Evolutionary conservation across 2,329 filamentous ascomycete genomes (phyloP).

Genomic region (Thelonectria discophora): DNA sequence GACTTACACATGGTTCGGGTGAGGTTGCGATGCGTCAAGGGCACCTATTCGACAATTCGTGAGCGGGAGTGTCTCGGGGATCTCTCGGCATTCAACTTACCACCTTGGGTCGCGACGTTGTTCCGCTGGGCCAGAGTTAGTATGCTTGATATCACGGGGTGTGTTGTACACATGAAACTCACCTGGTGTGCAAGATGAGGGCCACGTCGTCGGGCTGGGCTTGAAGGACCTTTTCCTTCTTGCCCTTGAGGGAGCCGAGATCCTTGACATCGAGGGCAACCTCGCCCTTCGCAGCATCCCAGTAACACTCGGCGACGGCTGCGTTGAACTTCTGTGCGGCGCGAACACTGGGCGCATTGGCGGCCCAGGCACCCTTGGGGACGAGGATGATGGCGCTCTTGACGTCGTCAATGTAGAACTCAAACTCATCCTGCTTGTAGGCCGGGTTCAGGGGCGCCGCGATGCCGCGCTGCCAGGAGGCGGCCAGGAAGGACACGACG

Average conservation of each 20-base stretch:
- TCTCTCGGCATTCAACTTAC: slow-evolving; percentile 54
- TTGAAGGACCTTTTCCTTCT: slow-evolving; percentile 51
- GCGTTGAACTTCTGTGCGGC: slow-evolving; percentile 82
- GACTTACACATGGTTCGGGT: slow-evolving; percentile 77
- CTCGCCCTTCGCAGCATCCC: slow-evolving; percentile 70
- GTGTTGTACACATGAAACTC: slow-evolving; percentile 21
- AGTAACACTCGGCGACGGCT: slow-evolving; percentile 88
- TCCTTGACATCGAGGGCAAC: slow-evolving; percentile 83
- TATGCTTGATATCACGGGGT: slow-evolving; percentile 5
- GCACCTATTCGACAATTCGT: slow-evolving; percentile 59
- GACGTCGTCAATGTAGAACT: slow-evolving; percentile 91
- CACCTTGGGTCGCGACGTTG: slow-evolving; percentile 85
- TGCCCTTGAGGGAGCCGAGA: slow-evolving; percentile 68
- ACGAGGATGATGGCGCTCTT: slow-evolving; percentile 82
- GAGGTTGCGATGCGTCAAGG: slow-evolving; percentile 82
- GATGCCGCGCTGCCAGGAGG: slow-evolving; percentile 83
- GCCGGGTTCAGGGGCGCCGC: slow-evolving; percentile 88
- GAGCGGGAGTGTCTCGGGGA: slow-evolving; percentile 19
- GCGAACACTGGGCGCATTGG: slow-evolving; percentile 75
- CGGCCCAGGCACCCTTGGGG: slow-evolving; percentile 72
- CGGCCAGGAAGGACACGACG: slow-evolving; percentile 86
- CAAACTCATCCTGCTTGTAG: slow-evolving; percentile 90
- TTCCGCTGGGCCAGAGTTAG: slow-evolving; percentile 63
- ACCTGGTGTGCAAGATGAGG: slow-evolving; percentile 80
- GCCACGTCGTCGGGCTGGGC: slow-evolving; percentile 81